phyloP scores from a whole-genome alignment of 169 alveolate genomes.

The Cryptosporidium baileyi region DNA sequence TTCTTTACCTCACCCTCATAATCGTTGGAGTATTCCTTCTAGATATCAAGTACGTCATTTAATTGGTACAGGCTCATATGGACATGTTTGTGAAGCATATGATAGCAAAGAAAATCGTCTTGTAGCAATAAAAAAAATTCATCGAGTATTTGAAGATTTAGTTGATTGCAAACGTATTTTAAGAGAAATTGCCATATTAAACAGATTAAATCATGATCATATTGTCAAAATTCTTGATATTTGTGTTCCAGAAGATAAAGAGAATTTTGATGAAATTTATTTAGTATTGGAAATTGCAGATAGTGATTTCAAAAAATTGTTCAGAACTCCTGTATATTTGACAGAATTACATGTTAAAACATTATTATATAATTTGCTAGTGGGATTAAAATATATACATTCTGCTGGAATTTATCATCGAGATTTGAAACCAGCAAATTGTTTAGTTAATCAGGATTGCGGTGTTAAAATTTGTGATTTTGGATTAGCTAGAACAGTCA shows the following conservation, averaged over 20 bases:
- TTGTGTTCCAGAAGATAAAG: conserved; percentile 88
- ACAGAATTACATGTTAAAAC: conserved; percentile 91
- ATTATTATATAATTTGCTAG: conserved; percentile 85
- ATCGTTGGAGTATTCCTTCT: conserved; percentile 77
- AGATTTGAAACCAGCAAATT: conserved; percentile 98
- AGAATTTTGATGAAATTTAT: conserved; percentile 92
- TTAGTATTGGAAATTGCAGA: conserved; percentile 97
- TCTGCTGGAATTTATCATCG: conserved; percentile 96
- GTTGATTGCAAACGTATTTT: conserved; percentile 95
- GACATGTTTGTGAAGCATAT: conserved; percentile 89
- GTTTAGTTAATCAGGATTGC: conserved; percentile 96
- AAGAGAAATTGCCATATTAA: conserved; percentile 93
- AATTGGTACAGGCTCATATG: conserved; percentile 93
- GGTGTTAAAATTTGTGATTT: conserved; percentile 97
- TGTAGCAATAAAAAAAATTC: conserved; percentile 95
- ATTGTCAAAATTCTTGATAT: conserved; percentile 90
- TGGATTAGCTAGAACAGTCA: conserved; percentile 94
- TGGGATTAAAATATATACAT: conserved; percentile 94
- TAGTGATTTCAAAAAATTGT: conserved; percentile 95
- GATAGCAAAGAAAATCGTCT: conserved; percentile 82
- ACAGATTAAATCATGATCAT: conserved; percentile 89
- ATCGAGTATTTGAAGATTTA: conserved; percentile 94
- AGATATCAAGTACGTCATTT: conserved; percentile 86
- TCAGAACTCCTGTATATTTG: conserved; percentile 90
- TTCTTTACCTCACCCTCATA: conserved; percentile 32